A percentile compares a stretch with the other conserved stretches of the same genome.
Evolutionary conservation across 192 early-diverging fungal species (phyloP).

Genomic region (Rhizoclosmatium sp.): DNA sequence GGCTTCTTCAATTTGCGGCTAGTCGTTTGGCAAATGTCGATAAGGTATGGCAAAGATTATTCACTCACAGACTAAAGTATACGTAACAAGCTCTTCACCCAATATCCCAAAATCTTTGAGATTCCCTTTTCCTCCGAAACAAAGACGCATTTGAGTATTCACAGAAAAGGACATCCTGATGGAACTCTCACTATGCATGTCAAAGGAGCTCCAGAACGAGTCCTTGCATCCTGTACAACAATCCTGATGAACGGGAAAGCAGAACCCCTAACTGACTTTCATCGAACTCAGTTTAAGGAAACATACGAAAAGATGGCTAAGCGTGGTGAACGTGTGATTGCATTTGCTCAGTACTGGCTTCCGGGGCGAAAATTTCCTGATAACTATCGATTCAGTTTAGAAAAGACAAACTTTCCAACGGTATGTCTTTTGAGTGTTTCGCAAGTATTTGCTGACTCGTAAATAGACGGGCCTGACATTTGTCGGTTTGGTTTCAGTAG

Average conservation of each 20-base stretch:
- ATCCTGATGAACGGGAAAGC: conserved; percentile 62
- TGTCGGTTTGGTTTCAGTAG: conserved; percentile 84
- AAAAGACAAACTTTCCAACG: conserved; percentile 74
- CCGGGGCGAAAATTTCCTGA: conserved; percentile 76
- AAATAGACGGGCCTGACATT: conserved; percentile 63
- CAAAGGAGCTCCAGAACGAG: conserved; percentile 89
- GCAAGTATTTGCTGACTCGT: conserved; percentile 8
- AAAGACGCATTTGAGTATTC: conserved; percentile 90
- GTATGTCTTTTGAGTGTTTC: conserved; percentile 31
- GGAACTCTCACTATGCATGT: conserved; percentile 82
- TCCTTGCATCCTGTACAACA: conserved; percentile 80
- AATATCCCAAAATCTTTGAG: conserved; percentile 91
- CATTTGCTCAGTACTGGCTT: conserved; percentile 83
- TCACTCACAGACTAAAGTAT: not conserved
- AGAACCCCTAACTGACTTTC: conserved; percentile 66
- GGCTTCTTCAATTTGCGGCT: conserved; percentile 78
- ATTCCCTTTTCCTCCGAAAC: conserved; percentile 93
- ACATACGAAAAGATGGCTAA: conserved; percentile 81
- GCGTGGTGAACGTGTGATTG: conserved; percentile 88
- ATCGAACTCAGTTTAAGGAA: conserved; percentile 60
- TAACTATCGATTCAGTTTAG: conserved; percentile 75
- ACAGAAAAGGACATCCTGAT: conserved; percentile 72
- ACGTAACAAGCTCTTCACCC: conserved; percentile 47
- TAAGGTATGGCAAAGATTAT: conserved; percentile 9
- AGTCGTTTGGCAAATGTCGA: conserved; percentile 77